Conservation (phyloP, 805 yeast genomes). For the Saturnispora ahearnii region DNA sequence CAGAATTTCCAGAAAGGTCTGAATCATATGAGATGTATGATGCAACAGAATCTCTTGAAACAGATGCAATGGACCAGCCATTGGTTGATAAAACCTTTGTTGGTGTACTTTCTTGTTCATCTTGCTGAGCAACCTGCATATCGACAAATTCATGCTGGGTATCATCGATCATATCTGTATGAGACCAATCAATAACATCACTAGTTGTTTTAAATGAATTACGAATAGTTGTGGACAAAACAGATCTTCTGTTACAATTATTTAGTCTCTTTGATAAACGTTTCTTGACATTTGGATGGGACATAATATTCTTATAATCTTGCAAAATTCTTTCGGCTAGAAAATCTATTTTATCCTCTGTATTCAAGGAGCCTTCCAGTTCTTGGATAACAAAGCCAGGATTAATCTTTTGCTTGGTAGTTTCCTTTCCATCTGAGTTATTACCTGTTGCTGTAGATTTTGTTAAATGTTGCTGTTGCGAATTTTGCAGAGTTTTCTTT, state of each 20-base stretch:
- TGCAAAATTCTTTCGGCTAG: constrained; percentile 64
- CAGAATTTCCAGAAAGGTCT: constrained; percentile 31
- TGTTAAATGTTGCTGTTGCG: background rate
- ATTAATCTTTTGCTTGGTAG: constrained; percentile 20
- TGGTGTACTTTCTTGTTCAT: constrained; percentile 11
- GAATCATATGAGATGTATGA: constrained; percentile 59
- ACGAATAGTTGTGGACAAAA: constrained; percentile 15
- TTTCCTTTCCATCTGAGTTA: background rate
- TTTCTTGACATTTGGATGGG: constrained; percentile 14
- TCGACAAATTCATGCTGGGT: constrained; percentile 13
- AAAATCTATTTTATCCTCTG: constrained; percentile 41
- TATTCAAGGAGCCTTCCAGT: constrained; percentile 5
- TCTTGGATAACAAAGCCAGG: constrained; percentile 3
- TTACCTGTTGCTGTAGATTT: background rate
- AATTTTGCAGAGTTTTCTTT: background rate
- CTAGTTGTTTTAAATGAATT: constrained; percentile 4
- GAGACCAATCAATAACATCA: constrained; percentile 25
- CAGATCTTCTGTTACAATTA: constrained; percentile 16
- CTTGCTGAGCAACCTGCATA: constrained; percentile 4
- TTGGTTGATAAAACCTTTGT: background rate
- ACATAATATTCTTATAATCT: constrained; percentile 43
- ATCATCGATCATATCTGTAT: constrained; percentile 19
- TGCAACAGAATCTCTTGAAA: background rate
- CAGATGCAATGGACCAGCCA: constrained; percentile 8
- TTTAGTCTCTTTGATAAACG: constrained; percentile 21